Evolutionary conservation across 2,329 filamentous ascomycete genomes (phyloP).

Genomic region (Colletotrichum magnum): DNA sequence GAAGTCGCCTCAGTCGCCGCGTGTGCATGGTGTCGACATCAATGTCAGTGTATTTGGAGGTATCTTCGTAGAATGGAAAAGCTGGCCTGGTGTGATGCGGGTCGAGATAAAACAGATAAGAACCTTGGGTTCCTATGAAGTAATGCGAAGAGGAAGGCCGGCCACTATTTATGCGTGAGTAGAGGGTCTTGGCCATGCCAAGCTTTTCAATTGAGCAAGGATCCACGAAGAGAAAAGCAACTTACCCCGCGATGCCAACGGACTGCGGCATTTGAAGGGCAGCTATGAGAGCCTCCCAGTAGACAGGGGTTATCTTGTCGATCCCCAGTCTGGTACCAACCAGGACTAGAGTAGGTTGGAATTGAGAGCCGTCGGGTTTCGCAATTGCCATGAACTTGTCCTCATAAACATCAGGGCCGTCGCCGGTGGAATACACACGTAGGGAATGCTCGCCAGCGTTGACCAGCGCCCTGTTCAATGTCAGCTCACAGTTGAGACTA

Average conservation of each 20-base stretch:
- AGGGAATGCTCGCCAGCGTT: conserved; percentile 74
- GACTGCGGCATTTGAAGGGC: conserved; percentile 90
- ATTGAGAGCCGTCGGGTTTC: conserved; percentile 73
- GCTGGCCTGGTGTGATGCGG: conserved; percentile 88
- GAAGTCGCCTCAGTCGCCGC: conserved; percentile 83
- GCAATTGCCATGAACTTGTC: conserved; percentile 87
- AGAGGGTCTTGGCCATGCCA: conserved; percentile 6
- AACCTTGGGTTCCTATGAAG: conserved; percentile 74
- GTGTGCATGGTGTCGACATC: conserved; percentile 91
- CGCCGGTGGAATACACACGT: conserved; percentile 89
- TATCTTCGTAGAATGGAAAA: conserved; percentile 74
- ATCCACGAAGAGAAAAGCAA: neutral
- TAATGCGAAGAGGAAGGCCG: conserved; percentile 88
- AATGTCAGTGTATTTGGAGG: conserved; percentile 73
- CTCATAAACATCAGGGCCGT: conserved; percentile 93
- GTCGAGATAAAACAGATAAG: conserved; percentile 93
- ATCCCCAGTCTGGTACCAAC: conserved; percentile 92
- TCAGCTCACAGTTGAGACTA: neutral
- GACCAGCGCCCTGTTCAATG: conserved; percentile 75
- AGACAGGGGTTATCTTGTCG: conserved; percentile 93
- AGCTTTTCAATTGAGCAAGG: neutral
- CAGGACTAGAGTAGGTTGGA: conserved; percentile 89
- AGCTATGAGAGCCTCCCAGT: conserved; percentile 92
- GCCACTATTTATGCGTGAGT: conserved; percentile 68
- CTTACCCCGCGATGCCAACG: conserved; percentile 94